phyloP scores from a whole-genome alignment of 768 basidiomycete genomes.

The Chiua virens region DNA sequence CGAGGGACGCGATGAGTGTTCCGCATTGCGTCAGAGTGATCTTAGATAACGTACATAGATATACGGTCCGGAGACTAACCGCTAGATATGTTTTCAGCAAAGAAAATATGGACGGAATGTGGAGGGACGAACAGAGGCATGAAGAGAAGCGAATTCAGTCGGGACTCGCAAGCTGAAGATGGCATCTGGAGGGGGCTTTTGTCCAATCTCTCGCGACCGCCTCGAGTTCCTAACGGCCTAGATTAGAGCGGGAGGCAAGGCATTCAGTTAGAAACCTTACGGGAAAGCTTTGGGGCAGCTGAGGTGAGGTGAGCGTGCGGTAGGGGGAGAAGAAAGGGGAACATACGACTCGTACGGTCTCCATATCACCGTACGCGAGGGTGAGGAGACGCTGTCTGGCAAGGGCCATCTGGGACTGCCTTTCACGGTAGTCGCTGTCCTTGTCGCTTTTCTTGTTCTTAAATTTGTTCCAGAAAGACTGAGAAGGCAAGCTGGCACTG shows the following conservation, averaged over 20 bases:
- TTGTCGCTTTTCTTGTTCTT: constrained; percentile 62
- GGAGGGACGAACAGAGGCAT: constrained; percentile 65
- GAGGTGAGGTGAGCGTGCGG: not conserved
- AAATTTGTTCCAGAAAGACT: constrained; percentile 62
- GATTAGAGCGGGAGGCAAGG: not conserved
- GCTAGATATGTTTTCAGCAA: constrained; percentile 44
- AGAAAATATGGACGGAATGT: constrained; percentile 9
- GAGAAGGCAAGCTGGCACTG: constrained; percentile 56
- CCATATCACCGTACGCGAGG: constrained; percentile 81
- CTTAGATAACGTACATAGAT: constrained; percentile 62
- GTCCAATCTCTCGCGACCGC: constrained; percentile 81
- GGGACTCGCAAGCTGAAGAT: constrained; percentile 76
- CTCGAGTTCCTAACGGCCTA: constrained; percentile 65
- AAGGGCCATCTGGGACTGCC: constrained; percentile 63
- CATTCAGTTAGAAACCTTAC: constrained; percentile 39
- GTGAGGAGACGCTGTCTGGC: constrained; percentile 76
- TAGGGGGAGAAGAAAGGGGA: constrained; percentile 3
- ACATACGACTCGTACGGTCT: constrained; percentile 71
- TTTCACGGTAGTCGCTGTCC: constrained; percentile 58
- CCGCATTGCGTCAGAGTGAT: constrained; percentile 8
- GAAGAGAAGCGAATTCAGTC: constrained; percentile 83
- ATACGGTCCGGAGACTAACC: constrained; percentile 77
- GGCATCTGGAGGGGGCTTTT: constrained; percentile 80
- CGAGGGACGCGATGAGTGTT: constrained; percentile 12
- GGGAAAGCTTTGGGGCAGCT: constrained; percentile 69